phyloP scores from a whole-genome alignment of 2,329 filamentous ascomycete species.

The Beauveria varroae region DNA sequence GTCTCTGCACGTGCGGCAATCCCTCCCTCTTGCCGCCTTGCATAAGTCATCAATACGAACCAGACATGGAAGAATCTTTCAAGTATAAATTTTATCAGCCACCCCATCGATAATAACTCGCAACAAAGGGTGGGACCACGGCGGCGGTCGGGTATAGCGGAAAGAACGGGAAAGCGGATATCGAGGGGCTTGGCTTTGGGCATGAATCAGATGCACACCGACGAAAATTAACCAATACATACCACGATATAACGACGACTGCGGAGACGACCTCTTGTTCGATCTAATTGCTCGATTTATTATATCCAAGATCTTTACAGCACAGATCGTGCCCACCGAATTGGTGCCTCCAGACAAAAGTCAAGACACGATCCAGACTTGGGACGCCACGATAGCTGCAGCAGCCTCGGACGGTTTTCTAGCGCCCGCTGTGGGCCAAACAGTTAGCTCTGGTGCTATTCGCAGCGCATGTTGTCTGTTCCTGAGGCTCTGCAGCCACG shows the following conservation, averaged over 20 bases:
- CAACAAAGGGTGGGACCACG: background rate
- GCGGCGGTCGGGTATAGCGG: constrained; percentile 1
- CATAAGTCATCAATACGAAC: background rate
- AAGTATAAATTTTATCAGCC: background rate
- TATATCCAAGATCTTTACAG: background rate
- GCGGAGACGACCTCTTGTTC: background rate
- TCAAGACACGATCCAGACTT: background rate
- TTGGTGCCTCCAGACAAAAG: background rate
- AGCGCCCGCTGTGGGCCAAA: constrained; percentile 1
- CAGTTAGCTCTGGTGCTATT: background rate
- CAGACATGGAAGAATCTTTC: background rate
- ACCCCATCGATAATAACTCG: background rate
- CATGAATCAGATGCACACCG: background rate
- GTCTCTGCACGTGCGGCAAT: background rate
- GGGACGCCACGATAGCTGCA: background rate
- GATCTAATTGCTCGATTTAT: too few relatives aligned
- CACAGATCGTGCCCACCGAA: background rate
- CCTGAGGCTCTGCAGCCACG: background rate
- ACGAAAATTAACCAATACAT: background rate
- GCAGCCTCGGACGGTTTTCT: constrained; percentile 1
- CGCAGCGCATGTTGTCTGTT: background rate
- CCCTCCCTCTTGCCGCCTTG: background rate
- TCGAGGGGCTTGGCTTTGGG: background rate
- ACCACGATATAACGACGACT: background rate
- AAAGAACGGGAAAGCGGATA: background rate